Evolutionary conservation across 805 yeast genomes (phyloP).

Genomic region (Ogataea pini): DNA sequence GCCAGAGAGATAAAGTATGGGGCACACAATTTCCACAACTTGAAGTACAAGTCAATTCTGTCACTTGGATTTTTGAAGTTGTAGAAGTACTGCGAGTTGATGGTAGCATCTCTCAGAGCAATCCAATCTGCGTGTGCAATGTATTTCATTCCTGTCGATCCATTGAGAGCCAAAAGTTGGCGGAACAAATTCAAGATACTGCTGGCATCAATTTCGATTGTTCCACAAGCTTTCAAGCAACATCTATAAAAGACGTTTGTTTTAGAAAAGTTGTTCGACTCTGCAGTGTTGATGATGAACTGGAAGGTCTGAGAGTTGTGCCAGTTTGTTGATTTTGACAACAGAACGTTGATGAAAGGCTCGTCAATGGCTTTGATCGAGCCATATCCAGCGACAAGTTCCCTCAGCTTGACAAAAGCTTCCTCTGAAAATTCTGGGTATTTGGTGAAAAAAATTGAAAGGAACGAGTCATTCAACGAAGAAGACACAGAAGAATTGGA

Average conservation of each 20-base stretch:
- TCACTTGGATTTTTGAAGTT: constrained; percentile 36
- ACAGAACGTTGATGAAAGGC: constrained; percentile 76
- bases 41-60: constrained; percentile 55
- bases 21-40: constrained; percentile 52
- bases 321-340: constrained; percentile 70
- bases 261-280: constrained; percentile 54
- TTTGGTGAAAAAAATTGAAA: constrained; percentile 64
- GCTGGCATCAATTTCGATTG: constrained; percentile 51
- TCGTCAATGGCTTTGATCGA: constrained; percentile 66
- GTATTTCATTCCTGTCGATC: constrained; percentile 53
- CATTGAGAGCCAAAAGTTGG: constrained; percentile 44
- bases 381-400: constrained; percentile 56
- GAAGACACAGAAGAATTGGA: constrained; percentile 70
- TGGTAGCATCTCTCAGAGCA: constrained; percentile 76
- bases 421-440: constrained; percentile 52
- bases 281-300: constrained; percentile 61
- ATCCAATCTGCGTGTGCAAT: constrained; percentile 87
- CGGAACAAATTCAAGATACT: constrained; percentile 48
- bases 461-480: constrained; percentile 67
- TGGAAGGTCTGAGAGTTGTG: constrained; percentile 63
- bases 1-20: constrained; percentile 49
- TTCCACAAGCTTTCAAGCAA: constrained; percentile 69
- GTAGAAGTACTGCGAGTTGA: constrained; percentile 41
- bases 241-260: constrained; percentile 75
- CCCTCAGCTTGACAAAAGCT: constrained; percentile 58